These are phyloP conservation scores for Nannochloropsis gaditana DNA, from an alignment of 108 stramenopile species.

Conservation along the genomic window DNA sequence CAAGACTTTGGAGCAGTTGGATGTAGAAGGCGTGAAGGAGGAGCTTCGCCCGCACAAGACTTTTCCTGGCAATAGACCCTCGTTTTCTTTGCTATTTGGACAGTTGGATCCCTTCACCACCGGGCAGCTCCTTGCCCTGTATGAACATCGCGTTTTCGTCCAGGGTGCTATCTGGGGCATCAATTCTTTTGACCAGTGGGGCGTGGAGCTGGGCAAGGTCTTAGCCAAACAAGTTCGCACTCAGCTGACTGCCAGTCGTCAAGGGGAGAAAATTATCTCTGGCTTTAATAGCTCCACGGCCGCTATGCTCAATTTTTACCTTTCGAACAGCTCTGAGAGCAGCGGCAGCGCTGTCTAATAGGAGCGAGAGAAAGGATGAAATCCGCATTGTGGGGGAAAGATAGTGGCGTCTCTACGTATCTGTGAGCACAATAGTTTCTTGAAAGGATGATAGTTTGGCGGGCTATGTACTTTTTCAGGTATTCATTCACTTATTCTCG, in stretches of 20 bases:
- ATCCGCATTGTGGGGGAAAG: too few species aligned
- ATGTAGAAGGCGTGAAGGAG: constrained; percentile 77
- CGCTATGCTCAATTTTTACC: constrained; percentile 44
- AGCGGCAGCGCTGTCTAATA: not conserved
- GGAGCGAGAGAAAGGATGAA: too few species aligned
- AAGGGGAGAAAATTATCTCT: not conserved
- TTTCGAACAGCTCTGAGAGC: constrained; percentile 24
- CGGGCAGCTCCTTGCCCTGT: constrained; percentile 89
- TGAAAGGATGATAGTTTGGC: too few species aligned
- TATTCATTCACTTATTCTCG: too few species aligned
- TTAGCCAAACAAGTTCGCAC: constrained; percentile 63
- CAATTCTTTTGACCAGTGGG: constrained; percentile 99
- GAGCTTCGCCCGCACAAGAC: constrained; percentile 79
- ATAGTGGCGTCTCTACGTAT: too few species aligned
- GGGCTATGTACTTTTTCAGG: too few species aligned
- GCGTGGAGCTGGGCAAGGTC: constrained; percentile 96
- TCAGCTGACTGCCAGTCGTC: constrained; percentile 28
- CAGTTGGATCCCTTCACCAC: constrained; percentile 83
- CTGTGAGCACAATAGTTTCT: too few species aligned
- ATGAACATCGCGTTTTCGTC: constrained; percentile 97
- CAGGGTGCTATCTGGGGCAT: constrained; percentile 99
- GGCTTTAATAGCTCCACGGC: constrained; percentile 59
- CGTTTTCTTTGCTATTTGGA: constrained; percentile 82
- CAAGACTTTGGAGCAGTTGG: constrained; percentile 70
- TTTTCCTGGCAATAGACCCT: constrained; percentile 95